Conservation (phyloP, 805 yeast genomes). For the Hanseniaspora meyeri region DNA sequence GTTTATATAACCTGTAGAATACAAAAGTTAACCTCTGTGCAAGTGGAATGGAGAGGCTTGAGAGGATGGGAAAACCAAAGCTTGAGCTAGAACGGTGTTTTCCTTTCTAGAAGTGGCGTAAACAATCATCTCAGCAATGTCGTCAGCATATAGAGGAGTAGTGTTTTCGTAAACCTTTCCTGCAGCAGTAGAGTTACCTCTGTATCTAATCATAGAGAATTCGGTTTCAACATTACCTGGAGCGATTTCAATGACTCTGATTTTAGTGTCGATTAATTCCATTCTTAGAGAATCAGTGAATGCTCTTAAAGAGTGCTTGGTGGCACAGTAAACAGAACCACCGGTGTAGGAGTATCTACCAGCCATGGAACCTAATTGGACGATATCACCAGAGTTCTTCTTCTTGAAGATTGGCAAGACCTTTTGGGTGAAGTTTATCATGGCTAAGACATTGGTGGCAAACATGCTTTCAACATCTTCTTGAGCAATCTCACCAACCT, state of each 20-base stretch:
- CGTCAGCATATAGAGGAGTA: slow-evolving; percentile 45
- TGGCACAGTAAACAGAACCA: slow-evolving; percentile 66
- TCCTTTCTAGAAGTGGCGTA: slow-evolving; percentile 45
- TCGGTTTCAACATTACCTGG: slow-evolving; percentile 66
- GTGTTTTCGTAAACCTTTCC: slow-evolving; percentile 44
- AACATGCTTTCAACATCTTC: slow-evolving; percentile 64
- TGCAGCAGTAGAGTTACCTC: slow-evolving; percentile 44
- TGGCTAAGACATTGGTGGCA: slow-evolving; percentile 76
- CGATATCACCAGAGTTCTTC: slow-evolving; percentile 60
- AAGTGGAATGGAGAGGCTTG: slow-evolving; percentile 71
- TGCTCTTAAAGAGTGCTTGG: slow-evolving; percentile 60
- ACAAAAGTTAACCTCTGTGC: slow-evolving; percentile 30
- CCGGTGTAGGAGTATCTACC: slow-evolving; percentile 72
- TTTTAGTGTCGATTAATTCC: slow-evolving; percentile 58
- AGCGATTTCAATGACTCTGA: slow-evolving; percentile 53
- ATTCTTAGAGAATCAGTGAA: slow-evolving; percentile 62
- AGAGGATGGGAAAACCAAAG: slow-evolving; percentile 69
- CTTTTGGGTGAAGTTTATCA: slow-evolving; percentile 72
- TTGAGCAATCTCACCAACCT: slow-evolving; percentile 55
- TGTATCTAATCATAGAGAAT: slow-evolving; percentile 47
- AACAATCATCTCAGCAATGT: slow-evolving; percentile 49
- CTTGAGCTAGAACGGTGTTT: slow-evolving; percentile 56
- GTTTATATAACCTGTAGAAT: not conserved
- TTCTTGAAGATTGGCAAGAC: slow-evolving; percentile 58
- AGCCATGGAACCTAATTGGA: slow-evolving; percentile 65